These are phyloP conservation scores for Tetrahymena malaccensis DNA, from an alignment of 73 alveolate genomes.

Conservation along the genomic window DNA sequence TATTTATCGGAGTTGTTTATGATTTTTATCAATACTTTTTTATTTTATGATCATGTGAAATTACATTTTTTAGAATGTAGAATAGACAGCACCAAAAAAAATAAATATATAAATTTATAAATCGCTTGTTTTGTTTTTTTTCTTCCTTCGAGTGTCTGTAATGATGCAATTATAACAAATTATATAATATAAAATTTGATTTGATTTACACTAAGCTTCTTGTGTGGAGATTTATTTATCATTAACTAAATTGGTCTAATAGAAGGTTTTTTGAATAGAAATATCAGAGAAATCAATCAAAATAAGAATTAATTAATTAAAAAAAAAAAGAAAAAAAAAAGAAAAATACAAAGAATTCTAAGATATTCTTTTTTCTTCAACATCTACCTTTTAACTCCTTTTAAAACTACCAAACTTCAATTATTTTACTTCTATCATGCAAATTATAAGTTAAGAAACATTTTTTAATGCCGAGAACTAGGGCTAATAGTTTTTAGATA, in stretches of 20 bases:
- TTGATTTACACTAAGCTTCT: neutral
- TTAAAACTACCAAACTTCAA: neutral
- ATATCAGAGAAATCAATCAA: neutral
- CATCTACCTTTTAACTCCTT: neutral
- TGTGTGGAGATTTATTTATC: neutral
- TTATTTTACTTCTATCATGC: neutral
- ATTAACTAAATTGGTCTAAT: neutral
- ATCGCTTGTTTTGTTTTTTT: neutral
- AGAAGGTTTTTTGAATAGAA: neutral
- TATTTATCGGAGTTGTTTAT: too few relatives aligned
- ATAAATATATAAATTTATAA: too few relatives aligned
- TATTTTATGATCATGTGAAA: too few relatives aligned
- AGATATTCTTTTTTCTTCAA: neutral
- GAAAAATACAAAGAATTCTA: neutral
- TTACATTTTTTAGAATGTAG: neutral
- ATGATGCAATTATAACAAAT: neutral
- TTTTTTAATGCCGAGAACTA: neutral
- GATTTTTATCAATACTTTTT: too few relatives aligned
- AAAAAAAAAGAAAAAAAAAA: neutral
- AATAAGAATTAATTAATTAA: neutral
- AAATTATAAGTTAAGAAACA: neutral
- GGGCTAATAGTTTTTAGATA: neutral
- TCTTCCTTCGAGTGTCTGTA: neutral
- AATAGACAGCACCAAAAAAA: neutral
- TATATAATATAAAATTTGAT: neutral